Evolutionary conservation across 352 stramenopile genomes (phyloP).

Genomic region (Pythium dissimile): DNA sequence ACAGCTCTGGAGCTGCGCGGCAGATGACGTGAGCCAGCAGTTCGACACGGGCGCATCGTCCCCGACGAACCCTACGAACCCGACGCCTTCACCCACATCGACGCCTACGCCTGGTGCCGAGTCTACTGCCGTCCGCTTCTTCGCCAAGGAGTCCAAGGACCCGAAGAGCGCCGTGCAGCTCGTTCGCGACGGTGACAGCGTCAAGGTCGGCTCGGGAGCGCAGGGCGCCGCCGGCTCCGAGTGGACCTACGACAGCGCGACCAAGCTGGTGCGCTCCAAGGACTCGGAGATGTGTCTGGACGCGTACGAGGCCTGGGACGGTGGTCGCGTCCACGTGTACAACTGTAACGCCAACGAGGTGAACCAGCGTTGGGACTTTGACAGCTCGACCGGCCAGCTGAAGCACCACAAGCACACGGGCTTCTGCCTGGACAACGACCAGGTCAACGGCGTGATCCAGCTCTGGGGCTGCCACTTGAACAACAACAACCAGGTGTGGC

Average conservation of each 20-base stretch:
- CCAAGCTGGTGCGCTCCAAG: conserved; percentile 40
- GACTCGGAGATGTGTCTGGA: conserved; percentile 51
- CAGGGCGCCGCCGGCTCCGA: conserved; percentile 24
- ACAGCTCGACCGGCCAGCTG: conserved; percentile 35
- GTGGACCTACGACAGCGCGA: conserved; percentile 43
- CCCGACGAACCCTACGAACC: too few species aligned
- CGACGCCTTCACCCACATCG: too few species aligned
- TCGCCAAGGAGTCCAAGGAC: conserved; percentile 31
- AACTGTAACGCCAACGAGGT: conserved; percentile 40
- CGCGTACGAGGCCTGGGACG: conserved; percentile 52
- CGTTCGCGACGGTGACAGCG: conserved; percentile 21
- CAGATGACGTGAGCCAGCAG: conserved; percentile 55
- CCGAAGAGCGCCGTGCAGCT: conserved; percentile 35
- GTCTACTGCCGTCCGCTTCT: conserved; percentile 33
- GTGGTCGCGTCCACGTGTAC: conserved; percentile 57
- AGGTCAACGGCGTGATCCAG: conserved; percentile 36
- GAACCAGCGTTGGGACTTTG: conserved; percentile 65
- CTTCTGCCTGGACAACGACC: conserved; percentile 63
- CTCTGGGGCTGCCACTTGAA: conserved; percentile 45
- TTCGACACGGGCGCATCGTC: conserved; percentile 23
- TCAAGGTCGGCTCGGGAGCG: conserved; percentile 26
- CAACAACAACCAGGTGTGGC: conserved; percentile 49
- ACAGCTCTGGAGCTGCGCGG: conserved; percentile 53
- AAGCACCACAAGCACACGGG: conserved; percentile 45
- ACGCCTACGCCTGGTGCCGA: neutral